A percentile compares a stretch with the other conserved stretches of the same genome.
phyloP scores from a whole-genome alignment of 331 rosid genomes.

The Spiraea crenata region DNA sequence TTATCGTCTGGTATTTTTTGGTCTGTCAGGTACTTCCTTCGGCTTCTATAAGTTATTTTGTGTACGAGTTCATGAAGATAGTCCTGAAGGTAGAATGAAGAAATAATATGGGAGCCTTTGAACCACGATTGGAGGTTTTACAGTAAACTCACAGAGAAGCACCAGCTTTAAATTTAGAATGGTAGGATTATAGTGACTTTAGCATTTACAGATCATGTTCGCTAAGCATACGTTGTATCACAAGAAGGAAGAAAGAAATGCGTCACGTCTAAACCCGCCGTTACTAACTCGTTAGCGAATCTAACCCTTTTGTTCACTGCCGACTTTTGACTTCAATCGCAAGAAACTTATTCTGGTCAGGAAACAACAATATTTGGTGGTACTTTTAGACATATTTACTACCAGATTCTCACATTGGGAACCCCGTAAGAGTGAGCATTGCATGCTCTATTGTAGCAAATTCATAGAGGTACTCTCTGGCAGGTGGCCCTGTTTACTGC shows the following conservation, averaged over 20 bases:
- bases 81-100: constrained; percentile 87
- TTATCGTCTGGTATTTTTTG: constrained; percentile 16
- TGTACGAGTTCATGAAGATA: constrained; percentile 95
- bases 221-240: constrained; percentile 9
- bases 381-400: neutral
- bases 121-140: constrained; percentile 30
- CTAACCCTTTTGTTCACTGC: constrained; percentile 1
- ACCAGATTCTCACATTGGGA: neutral
- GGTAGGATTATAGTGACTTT: constrained; percentile 21
- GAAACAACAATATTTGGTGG: neutral
- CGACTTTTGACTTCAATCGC: constrained; percentile 9
- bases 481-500: neutral
- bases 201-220: constrained; percentile 26
- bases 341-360: constrained; percentile 1
- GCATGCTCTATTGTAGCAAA: too few species aligned
- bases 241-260: constrained; percentile 4
- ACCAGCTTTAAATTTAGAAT: constrained; percentile 24
- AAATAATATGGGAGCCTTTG: constrained; percentile 21
- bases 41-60: constrained; percentile 88
- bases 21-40: constrained; percentile 91
- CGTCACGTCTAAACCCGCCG: neutral
- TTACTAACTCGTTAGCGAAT: neutral
- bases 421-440: neutral
- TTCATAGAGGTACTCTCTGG: too few species aligned
- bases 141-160: constrained; percentile 20